Evolutionary conservation across 148 eudicot genomes (phyloP), one percentile per base, ranked within the genome.

Genomic region (Silene latifolia): DNA sequence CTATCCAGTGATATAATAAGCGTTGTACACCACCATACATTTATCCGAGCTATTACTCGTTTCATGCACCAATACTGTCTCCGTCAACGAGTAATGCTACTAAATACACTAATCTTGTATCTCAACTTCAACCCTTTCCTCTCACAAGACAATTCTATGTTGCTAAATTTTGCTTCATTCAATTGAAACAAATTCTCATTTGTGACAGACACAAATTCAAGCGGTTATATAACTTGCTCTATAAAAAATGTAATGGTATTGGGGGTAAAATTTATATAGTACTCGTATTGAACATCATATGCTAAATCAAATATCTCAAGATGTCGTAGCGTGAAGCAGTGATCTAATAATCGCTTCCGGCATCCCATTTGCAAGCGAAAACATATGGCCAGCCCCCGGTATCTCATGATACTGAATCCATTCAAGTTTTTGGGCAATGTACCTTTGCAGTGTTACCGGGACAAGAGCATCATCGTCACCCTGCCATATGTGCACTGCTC

Each of bases 371-470:
- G 73, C 83, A 32, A 51, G 63, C 2, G 80, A 62, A 46, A 85
- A 72, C 70, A 80, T 21, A 74, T 85, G 88, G 39, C 88, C 88
- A 15, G 71, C 78, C 20, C 81, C 81, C 0, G 76, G 61, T 46
- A 82, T 21, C 42, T 85, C 88, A 75, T 82, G 85, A 80, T 83
- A 86, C 4, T 79, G 80, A 64, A 86, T 76, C 88, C 88, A 86
- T 20, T 79, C 79, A 24, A 86, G 84, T 76, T 72, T 76, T 70
- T 81, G 47, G 2, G 79, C 88, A 59, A 86, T 81, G 78, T 79
- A 86, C 7, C 81, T 79, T 20, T 85, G 88, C 70, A 85, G 62
- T 20, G 69, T 32, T 9, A 83, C 81, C 5, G 86, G 88, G 15
- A 85, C 88, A 4, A 82, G 53, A 23, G 79, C 66, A 29, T 85